Evolutionary conservation across 1,139 yeast genomes (phyloP).

Genomic region (Debaryomycetaceae sp.): DNA sequence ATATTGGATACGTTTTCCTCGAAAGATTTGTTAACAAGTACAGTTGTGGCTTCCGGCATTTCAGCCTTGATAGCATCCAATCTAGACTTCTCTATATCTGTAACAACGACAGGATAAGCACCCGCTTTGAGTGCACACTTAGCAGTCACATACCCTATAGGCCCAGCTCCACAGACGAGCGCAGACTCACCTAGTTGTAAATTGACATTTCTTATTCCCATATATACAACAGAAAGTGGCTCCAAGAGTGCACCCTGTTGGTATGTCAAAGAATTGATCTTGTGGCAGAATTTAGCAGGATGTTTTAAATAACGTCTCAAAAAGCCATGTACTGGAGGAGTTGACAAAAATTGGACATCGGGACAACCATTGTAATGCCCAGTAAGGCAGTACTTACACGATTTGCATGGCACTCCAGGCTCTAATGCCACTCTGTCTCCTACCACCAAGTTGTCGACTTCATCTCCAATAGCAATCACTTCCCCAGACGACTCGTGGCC

Average conservation of each 20-base stretch:
- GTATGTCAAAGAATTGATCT: slow-evolving; percentile 17
- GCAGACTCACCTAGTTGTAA: slow-evolving; percentile 19
- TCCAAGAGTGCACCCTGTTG: slow-evolving; percentile 27
- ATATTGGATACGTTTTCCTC: slow-evolving; percentile 20
- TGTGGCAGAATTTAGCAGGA: slow-evolving; percentile 16
- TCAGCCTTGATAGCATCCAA: slow-evolving; percentile 23
- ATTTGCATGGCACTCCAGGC: slow-evolving; percentile 24
- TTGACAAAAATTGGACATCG: slow-evolving; percentile 19
- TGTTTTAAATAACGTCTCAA: slow-evolving; percentile 21
- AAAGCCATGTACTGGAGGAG: slow-evolving; percentile 24
- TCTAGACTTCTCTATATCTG: slow-evolving; percentile 21
- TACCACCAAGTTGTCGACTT: slow-evolving; percentile 16
- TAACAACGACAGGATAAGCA: slow-evolving; percentile 21
- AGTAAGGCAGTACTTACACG: slow-evolving; percentile 24
- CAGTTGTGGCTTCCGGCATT: slow-evolving; percentile 24
- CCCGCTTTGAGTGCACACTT: slow-evolving; percentile 21
- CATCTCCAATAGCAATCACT: slow-evolving; percentile 18
- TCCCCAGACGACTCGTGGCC: slow-evolving; percentile 27
- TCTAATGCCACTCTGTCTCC: slow-evolving; percentile 28
- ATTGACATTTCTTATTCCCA: slow-evolving; percentile 19
- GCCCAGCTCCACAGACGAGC: slow-evolving; percentile 25
- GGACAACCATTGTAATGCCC: slow-evolving; percentile 24
- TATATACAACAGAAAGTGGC: slow-evolving; percentile 24
- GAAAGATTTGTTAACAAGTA: slow-evolving; percentile 16
- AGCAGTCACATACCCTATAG: slow-evolving; percentile 24